phyloP scores from a whole-genome alignment of 371 early-diverging fungal species.

The Gilbertella persicaria region DNA sequence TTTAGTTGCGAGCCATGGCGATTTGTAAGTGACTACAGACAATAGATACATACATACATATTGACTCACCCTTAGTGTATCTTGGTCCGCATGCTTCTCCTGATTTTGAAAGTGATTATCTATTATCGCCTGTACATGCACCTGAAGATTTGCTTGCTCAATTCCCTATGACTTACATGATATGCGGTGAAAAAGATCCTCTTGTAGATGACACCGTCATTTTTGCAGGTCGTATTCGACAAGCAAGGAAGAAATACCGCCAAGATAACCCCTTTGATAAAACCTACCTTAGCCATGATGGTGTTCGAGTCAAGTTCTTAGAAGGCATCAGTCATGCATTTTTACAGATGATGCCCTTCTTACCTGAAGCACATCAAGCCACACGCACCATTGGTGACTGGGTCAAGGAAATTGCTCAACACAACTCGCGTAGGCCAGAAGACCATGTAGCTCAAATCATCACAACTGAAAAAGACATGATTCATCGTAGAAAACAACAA shows the following conservation, averaged over 20 bases:
- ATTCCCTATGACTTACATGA: slow-evolving; percentile 88
- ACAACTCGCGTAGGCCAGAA: background rate
- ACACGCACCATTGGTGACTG: slow-evolving; percentile 70
- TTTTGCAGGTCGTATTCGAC: slow-evolving; percentile 86
- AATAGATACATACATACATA: background rate
- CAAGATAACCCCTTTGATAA: slow-evolving; percentile 27
- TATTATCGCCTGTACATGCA: slow-evolving; percentile 87
- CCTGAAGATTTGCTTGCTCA: slow-evolving; percentile 85
- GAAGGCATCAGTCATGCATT: slow-evolving; percentile 95
- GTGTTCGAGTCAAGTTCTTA: slow-evolving; percentile 67
- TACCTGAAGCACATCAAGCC: slow-evolving; percentile 83
- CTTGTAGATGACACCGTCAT: slow-evolving; percentile 95
- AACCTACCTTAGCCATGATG: slow-evolving; percentile 18
- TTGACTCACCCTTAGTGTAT: slow-evolving; percentile 57
- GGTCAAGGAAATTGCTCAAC: slow-evolving; percentile 46
- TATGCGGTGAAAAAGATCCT: slow-evolving; percentile 96
- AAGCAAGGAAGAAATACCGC: slow-evolving; percentile 60
- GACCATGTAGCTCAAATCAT: slow-evolving; percentile 39
- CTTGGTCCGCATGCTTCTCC: slow-evolving; percentile 80
- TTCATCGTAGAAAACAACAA: slow-evolving; percentile 41
- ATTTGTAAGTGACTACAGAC: slow-evolving; percentile 51
- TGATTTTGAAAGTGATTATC: slow-evolving; percentile 80
- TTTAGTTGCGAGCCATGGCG: slow-evolving; percentile 87
- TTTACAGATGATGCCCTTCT: slow-evolving; percentile 83
- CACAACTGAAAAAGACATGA: slow-evolving; percentile 47